phyloP scores from a whole-genome alignment of 495 filamentous ascomycete genomes.

The Penicillium argentinense region DNA sequence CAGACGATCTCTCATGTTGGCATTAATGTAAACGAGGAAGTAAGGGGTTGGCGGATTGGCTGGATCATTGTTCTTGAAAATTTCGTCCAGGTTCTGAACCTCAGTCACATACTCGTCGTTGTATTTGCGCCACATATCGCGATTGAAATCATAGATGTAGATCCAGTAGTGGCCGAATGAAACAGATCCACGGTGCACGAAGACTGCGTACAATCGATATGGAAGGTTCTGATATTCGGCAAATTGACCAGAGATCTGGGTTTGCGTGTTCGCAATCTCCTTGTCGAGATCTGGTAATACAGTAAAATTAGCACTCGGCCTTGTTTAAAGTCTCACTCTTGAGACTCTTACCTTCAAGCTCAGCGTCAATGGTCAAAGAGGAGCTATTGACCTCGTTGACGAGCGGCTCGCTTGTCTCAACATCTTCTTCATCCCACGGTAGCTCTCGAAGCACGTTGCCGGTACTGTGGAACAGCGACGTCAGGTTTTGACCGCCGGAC shows the following conservation, averaged over 20 bases:
- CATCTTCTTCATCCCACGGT: slow-evolving; percentile 25
- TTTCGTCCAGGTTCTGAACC: slow-evolving; percentile 57
- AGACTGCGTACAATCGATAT: slow-evolving; percentile 88
- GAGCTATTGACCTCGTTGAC: slow-evolving; percentile 31
- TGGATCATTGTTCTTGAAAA: slow-evolving; percentile 63
- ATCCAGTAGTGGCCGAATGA: slow-evolving; percentile 93
- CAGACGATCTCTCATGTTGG: slow-evolving; percentile 56
- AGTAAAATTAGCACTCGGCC: slow-evolving; percentile 11
- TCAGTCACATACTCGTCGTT: slow-evolving; percentile 83
- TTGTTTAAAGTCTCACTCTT: background rate
- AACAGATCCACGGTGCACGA: slow-evolving; percentile 77
- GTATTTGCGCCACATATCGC: slow-evolving; percentile 85
- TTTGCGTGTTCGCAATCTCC: slow-evolving; percentile 48
- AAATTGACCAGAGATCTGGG: slow-evolving; percentile 63
- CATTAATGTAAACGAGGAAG: slow-evolving; percentile 82
- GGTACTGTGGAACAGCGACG: slow-evolving; percentile 30
- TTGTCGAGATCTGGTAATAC: slow-evolving; percentile 45
- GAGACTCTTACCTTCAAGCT: slow-evolving; percentile 40
- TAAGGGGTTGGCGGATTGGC: slow-evolving; percentile 74
- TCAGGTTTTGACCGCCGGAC: slow-evolving; percentile 1
- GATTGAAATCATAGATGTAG: slow-evolving; percentile 86
- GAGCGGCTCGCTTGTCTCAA: slow-evolving; percentile 15
- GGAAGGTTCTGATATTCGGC: slow-evolving; percentile 52
- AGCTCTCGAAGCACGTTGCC: slow-evolving; percentile 34
- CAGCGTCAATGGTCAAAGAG: slow-evolving; percentile 30